Evolutionary conservation across 2,329 filamentous ascomycete species (phyloP).

Genomic region (Sarocladiaceae sp.): DNA sequence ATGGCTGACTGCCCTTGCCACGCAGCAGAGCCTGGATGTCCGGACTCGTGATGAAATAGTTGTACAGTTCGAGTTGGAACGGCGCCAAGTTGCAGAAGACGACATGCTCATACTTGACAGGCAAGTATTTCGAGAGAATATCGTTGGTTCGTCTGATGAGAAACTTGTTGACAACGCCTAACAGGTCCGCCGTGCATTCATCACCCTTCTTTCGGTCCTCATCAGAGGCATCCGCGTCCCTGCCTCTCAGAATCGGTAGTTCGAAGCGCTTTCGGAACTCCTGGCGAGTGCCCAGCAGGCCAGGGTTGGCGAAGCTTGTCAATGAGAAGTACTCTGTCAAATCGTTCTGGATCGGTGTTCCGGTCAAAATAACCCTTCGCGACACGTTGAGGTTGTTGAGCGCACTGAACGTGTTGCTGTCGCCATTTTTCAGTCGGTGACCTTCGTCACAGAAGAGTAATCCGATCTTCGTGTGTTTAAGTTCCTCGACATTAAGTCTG

Average conservation of each 20-base stretch:
- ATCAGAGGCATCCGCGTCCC: slow-evolving; percentile 84
- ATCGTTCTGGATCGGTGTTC: slow-evolving; percentile 97
- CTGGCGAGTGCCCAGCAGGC: slow-evolving; percentile 76
- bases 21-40: slow-evolving; percentile 87
- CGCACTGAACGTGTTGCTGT: slow-evolving; percentile 90
- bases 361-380: slow-evolving; percentile 87
- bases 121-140: slow-evolving; percentile 93
- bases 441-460: slow-evolving; percentile 94
- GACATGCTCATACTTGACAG: slow-evolving; percentile 98
- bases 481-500: slow-evolving; percentile 80
- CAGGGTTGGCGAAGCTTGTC: slow-evolving; percentile 93
- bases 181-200: slow-evolving; percentile 72
- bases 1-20: slow-evolving; percentile 89
- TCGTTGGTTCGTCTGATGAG: slow-evolving; percentile 98
- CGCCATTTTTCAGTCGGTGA: slow-evolving; percentile 92
- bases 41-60: slow-evolving; percentile 93
- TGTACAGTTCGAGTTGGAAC: slow-evolving; percentile 91
- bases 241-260: slow-evolving; percentile 81
- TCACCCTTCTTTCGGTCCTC: slow-evolving; percentile 77
- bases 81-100: slow-evolving; percentile 94
- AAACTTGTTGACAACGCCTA: slow-evolving; percentile 90
- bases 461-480: slow-evolving; percentile 85
- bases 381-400: slow-evolving; percentile 86
- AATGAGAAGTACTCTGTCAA: slow-evolving; percentile 96
- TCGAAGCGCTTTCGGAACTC: slow-evolving; percentile 96